Percentiles rank a stretch among this genome's conserved stretches.
Conservation (phyloP, 768 basidiomycete species). For the Peribolospora baueri region DNA sequence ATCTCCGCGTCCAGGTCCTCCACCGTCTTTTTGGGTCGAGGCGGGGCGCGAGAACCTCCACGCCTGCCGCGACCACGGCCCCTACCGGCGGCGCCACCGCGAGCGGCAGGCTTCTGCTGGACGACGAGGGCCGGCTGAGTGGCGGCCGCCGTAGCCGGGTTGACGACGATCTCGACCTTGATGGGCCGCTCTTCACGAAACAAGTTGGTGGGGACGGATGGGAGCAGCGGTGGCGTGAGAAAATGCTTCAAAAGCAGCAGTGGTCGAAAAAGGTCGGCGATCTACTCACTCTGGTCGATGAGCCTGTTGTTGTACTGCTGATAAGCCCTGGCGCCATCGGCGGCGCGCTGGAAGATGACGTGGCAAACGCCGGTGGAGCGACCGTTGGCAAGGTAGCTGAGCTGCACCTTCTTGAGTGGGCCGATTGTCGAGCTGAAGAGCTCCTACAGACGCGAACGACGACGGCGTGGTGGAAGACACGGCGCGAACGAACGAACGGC, state of each 20-base stretch:
- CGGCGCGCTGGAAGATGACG: slow-evolving; percentile 60
- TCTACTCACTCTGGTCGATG: slow-evolving; percentile 99
- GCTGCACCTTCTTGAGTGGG: slow-evolving; percentile 52
- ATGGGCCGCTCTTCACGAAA: slow-evolving; percentile 57
- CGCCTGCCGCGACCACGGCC: slow-evolving; percentile 26
- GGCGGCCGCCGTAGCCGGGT: slow-evolving; percentile 34
- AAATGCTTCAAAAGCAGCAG: too few species aligned
- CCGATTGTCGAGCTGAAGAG: slow-evolving; percentile 79
- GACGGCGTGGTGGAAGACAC: not conserved
- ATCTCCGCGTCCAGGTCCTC: slow-evolving; percentile 95
- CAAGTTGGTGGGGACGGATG: slow-evolving; percentile 2
- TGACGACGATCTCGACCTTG: slow-evolving; percentile 94
- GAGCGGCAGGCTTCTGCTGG: slow-evolving; percentile 19
- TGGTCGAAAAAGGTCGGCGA: not conserved
- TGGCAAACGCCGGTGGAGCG: slow-evolving; percentile 76
- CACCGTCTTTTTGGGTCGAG: slow-evolving; percentile 49
- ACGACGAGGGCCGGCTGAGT: not conserved
- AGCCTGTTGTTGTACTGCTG: slow-evolving; percentile 91
- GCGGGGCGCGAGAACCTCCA: slow-evolving; percentile 12
- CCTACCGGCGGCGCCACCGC: slow-evolving; percentile 25
- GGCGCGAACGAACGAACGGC: not conserved
- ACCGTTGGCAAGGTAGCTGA: slow-evolving; percentile 62
- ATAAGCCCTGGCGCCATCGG: slow-evolving; percentile 77
- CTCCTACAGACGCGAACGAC: slow-evolving; percentile 33
- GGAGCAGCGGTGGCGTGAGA: too few species aligned